Evolutionary conservation across 768 basidiomycete genomes (phyloP).

Genomic region (Russula earlei): DNA sequence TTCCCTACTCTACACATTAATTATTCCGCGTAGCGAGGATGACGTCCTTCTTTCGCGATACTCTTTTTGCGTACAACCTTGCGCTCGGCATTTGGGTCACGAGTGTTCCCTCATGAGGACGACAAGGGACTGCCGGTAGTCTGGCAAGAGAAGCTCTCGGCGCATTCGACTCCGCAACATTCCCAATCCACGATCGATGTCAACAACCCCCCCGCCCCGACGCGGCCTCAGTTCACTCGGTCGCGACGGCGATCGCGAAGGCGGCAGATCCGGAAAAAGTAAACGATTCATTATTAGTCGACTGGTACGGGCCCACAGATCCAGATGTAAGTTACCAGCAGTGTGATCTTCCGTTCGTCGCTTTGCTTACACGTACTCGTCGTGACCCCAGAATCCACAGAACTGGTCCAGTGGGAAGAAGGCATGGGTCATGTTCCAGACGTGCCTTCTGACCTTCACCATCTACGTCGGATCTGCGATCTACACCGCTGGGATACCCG

Average conservation of each 20-base stretch:
- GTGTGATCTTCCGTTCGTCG: too few species aligned
- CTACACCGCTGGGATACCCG: constrained; percentile 26
- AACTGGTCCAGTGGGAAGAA: constrained; percentile 28
- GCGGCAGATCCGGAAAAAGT: constrained; percentile 5
- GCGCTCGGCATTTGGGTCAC: constrained; percentile 23
- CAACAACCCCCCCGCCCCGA: background rate
- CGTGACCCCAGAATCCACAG: background rate
- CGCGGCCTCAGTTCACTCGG: background rate
- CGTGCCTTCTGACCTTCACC: constrained; percentile 28
- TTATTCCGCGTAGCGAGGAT: background rate
- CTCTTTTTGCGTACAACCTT: constrained; percentile 26
- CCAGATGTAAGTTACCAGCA: constrained; percentile 12
- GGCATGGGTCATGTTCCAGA: constrained; percentile 27
- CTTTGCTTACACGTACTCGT: background rate
- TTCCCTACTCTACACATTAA: background rate
- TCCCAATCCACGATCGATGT: background rate
- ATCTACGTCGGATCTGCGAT: constrained; percentile 31
- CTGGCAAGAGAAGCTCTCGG: constrained; percentile 9
- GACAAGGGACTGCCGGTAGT: constrained; percentile 14
- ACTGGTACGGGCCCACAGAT: constrained; percentile 23
- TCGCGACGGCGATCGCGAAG: background rate
- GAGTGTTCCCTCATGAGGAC: constrained; percentile 19
- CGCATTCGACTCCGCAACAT: background rate
- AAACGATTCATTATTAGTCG: constrained; percentile 22
- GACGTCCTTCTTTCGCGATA: constrained; percentile 24